Percentiles rank a stretch among this genome's conserved stretches.
These are phyloP conservation scores for Cladosporium oxysporum DNA, from an alignment of 2,329 filamentous ascomycete genomes.

Conservation along the genomic window DNA sequence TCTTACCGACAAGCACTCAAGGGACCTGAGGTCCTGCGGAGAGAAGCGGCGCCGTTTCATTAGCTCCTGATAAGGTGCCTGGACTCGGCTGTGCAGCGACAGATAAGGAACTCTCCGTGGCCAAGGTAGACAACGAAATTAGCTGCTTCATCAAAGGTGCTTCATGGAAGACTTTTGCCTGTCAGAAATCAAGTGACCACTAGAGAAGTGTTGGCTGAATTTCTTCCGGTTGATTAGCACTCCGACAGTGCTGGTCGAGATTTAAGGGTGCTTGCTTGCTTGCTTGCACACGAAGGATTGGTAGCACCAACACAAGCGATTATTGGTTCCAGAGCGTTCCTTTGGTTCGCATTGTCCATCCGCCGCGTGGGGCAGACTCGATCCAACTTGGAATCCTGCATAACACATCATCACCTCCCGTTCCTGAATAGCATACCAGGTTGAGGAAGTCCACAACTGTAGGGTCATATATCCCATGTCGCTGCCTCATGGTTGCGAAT, in stretches of 20 bases:
- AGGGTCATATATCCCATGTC: neutral
- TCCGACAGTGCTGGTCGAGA: neutral
- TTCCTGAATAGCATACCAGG: neutral
- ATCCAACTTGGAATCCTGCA: neutral
- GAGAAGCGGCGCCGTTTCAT: neutral
- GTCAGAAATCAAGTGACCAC: neutral
- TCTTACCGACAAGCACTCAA: constrained; percentile 12
- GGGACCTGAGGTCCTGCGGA: constrained; percentile 10
- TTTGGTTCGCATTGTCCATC: neutral
- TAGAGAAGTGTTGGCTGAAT: neutral
- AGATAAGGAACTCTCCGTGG: constrained; percentile 4
- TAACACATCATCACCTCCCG: neutral
- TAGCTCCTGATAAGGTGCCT: constrained; percentile 14
- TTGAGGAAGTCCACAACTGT: neutral
- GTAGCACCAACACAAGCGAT: constrained; percentile 13
- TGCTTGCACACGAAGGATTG: constrained; percentile 2
- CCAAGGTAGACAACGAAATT: neutral
- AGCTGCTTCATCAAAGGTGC: neutral
- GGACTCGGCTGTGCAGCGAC: constrained; percentile 2
- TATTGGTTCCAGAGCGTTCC: constrained; percentile 1
- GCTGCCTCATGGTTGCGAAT: neutral
- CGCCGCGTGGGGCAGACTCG: constrained; percentile 1
- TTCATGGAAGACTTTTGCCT: neutral
- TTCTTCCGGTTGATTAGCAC: neutral
- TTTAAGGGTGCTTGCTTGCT: constrained; percentile 1